These are phyloP conservation scores for Aspergillus sclerotioniger DNA, from an alignment of 495 filamentous ascomycete species.

Conservation along the genomic window DNA sequence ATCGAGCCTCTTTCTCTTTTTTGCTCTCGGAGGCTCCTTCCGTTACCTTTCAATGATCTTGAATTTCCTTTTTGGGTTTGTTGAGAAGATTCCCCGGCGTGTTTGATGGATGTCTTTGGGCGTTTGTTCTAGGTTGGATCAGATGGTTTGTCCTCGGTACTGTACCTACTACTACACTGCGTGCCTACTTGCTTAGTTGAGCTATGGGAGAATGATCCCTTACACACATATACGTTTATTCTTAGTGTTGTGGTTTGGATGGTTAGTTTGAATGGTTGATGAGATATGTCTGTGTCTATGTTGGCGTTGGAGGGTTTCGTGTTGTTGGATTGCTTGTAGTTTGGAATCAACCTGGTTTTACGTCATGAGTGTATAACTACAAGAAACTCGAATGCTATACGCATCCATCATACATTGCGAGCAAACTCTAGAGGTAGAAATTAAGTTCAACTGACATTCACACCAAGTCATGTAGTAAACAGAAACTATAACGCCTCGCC, in stretches of 20 bases:
- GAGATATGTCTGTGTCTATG: neutral
- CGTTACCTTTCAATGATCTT: neutral
- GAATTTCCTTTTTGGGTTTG: conserved; percentile 1
- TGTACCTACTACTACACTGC: neutral
- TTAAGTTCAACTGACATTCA: neutral
- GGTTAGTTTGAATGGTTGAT: neutral
- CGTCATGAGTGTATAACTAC: no score
- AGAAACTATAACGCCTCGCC: conserved; percentile 32
- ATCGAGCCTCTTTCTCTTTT: conserved; percentile 9
- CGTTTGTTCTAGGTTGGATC: neutral
- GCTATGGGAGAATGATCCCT: neutral
- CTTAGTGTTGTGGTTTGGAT: neutral
- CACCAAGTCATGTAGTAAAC: neutral
- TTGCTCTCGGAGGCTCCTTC: neutral
- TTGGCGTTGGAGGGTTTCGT: neutral
- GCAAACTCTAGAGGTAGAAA: neutral
- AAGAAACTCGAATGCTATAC: no score
- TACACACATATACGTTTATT: neutral
- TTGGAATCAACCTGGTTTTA: no score
- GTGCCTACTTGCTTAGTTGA: neutral
- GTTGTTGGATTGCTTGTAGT: no score
- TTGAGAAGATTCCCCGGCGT: conserved; percentile 13
- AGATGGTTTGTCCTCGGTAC: neutral
- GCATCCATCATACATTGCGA: no score
- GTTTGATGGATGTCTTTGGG: neutral